These are phyloP conservation scores for Byssothecium circinans DNA, from an alignment of 2,329 filamentous ascomycete species.

Conservation along the genomic window DNA sequence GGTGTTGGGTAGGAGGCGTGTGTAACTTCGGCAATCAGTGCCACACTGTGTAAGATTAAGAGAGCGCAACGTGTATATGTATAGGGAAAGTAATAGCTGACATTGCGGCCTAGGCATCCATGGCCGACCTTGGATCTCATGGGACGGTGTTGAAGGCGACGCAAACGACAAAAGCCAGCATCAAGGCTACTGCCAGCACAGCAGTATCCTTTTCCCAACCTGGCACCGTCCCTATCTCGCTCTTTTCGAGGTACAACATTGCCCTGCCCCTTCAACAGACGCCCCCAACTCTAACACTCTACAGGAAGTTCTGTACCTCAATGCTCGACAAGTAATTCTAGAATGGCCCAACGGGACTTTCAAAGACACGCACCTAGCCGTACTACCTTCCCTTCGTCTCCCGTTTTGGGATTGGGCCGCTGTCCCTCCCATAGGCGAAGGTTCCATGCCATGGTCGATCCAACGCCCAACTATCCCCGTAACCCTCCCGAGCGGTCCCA, in stretches of 20 bases:
- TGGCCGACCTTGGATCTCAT: slow-evolving; percentile 66
- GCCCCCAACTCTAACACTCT: background rate
- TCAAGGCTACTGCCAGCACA: slow-evolving; percentile 75
- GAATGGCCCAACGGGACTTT: slow-evolving; percentile 43
- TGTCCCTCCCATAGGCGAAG: slow-evolving; percentile 34
- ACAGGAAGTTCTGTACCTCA: slow-evolving; percentile 45
- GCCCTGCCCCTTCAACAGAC: background rate
- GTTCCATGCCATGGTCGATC: slow-evolving; percentile 33
- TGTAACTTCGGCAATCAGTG: background rate
- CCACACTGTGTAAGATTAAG: background rate
- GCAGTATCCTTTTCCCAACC: slow-evolving; percentile 72
- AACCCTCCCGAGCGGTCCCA: slow-evolving; percentile 34
- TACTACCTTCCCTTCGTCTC: slow-evolving; percentile 42
- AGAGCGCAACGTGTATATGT: background rate
- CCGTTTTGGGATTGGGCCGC: slow-evolving; percentile 53
- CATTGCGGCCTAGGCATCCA: slow-evolving; percentile 65
- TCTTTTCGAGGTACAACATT: slow-evolving; percentile 55
- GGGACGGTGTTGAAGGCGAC: slow-evolving; percentile 54
- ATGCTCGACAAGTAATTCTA: slow-evolving; percentile 42
- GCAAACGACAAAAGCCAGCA: slow-evolving; percentile 49
- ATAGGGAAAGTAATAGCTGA: background rate
- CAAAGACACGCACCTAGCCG: slow-evolving; percentile 41
- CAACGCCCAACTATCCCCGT: slow-evolving; percentile 5
- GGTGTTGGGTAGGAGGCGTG: background rate
- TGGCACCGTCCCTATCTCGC: slow-evolving; percentile 82